A percentile compares a stretch with the other conserved stretches of the same genome.
Conservation (phyloP, 2,329 filamentous ascomycete genomes). For the Tothia fuscella region DNA sequence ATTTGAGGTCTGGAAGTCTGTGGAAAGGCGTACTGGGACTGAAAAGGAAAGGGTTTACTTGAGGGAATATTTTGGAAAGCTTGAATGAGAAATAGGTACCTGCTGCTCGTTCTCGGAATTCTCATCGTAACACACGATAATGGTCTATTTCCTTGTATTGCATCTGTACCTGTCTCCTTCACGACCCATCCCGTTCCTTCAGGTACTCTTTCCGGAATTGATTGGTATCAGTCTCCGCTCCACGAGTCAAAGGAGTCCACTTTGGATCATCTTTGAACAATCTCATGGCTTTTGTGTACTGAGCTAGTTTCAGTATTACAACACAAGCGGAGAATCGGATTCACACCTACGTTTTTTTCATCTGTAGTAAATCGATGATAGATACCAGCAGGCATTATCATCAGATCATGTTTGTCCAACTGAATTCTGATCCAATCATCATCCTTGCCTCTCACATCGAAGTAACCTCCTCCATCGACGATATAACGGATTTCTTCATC, state of each 20-base stretch:
- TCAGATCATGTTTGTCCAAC: constrained; percentile 76
- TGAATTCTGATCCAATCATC: constrained; percentile 85
- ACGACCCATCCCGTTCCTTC: constrained; percentile 18
- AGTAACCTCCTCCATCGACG: constrained; percentile 75
- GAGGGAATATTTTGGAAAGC: no score
- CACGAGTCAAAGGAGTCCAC: constrained; percentile 88
- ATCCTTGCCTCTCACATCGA: constrained; percentile 72
- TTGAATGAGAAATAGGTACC: no score
- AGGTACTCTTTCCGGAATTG: constrained; percentile 69
- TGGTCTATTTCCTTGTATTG: no score
- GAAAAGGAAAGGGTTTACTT: no score
- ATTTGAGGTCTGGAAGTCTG: no score
- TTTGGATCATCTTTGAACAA: constrained; percentile 98
- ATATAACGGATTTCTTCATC: constrained; percentile 98
- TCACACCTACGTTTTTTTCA: constrained; percentile 63
- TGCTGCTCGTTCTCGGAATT: no score
- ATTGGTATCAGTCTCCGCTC: constrained; percentile 65
- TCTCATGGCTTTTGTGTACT: constrained; percentile 94
- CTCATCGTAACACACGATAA: no score
- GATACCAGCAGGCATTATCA: constrained; percentile 88
- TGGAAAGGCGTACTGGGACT: no score
- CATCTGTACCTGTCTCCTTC: no score
- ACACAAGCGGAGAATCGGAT: constrained; percentile 5
- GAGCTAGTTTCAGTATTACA: constrained; percentile 6
- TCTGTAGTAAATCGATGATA: constrained; percentile 98